Base-by-base conservation (phyloP, 2,329 filamentous ascomycete species). In the Alternaria triticimaculans region DNA sequence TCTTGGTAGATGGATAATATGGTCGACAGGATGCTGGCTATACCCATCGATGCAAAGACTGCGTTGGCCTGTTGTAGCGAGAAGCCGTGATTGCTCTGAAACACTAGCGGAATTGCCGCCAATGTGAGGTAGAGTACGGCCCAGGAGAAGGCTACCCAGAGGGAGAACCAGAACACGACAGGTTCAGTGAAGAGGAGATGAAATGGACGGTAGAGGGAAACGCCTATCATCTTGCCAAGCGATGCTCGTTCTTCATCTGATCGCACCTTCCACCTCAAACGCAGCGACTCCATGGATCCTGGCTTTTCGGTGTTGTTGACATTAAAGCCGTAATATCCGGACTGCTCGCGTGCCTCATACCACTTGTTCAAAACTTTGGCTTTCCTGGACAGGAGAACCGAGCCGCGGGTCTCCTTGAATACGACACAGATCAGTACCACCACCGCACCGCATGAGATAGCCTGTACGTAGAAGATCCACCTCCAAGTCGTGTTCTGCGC, bases 131-230 rank as follows among this genome's bases (percentile, higher is more conserved):
- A 97, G 0, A 97, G 86, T 0, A 97, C 87, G 0, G 91, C 93
- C 94, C 94, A 97, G 20, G 90, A 90, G 78, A 97, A 97, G 0
- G 92, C 87, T 1, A 94, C 90, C 94, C 94, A 97, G 0, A 97
- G 84, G 0, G 91, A 93, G 82, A 97, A 97, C 82, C 88, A 93
- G 80, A 94, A 93, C 14, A 94, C 91, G 10, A 93, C 89, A 0
- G 91, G 90, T 69, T 94, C 92, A 0, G 91, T 94, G 68, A 90
- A 82, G 15, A 94, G 87, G 2, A 94, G 85, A 72, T 90, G 88
- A 77, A 97, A 96, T 0, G 94, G 94, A 0, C 94, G 87, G 67
- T 88, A 89, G 7, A 95, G 80, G 0, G 92, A 96, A 12, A 92
- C 88, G 6, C 84, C 83, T 56, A 97, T 89, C 87, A 94, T 92